These are phyloP conservation scores for Eucalyptus lansdowneana DNA, from an alignment of 345 rosid genomes.

Conservation along the genomic window DNA sequence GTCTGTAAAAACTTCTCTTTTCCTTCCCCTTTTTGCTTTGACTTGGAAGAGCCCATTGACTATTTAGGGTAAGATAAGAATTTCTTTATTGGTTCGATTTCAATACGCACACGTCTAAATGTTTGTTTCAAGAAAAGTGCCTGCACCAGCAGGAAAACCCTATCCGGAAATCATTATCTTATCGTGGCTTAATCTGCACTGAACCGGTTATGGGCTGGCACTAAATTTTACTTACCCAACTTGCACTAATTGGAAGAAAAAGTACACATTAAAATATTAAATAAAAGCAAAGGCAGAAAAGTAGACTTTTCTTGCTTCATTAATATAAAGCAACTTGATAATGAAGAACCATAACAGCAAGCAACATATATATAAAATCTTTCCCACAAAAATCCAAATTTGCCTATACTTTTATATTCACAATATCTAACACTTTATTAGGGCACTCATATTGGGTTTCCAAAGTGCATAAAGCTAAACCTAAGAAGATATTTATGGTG, in stretches of 20 bases:
- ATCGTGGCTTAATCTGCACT: not conserved
- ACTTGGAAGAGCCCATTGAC: not conserved
- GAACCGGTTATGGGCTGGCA: not conserved
- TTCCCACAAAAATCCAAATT: not conserved
- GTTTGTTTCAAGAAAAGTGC: not conserved
- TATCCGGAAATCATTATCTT: not conserved
- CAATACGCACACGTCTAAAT: not conserved
- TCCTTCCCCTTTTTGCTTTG: not conserved
- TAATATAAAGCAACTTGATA: constrained; percentile 19
- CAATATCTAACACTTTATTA: not conserved
- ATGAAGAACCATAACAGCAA: constrained; percentile 3
- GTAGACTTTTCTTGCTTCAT: constrained; percentile 3
- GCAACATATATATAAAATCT: not conserved
- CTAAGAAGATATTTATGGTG: not conserved
- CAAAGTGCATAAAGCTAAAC: not conserved
- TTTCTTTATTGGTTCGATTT: not conserved
- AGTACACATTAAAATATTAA: not conserved
- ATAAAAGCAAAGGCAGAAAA: not conserved
- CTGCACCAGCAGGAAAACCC: not conserved
- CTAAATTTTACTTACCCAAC: not conserved
- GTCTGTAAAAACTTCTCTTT: not conserved
- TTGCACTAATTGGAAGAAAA: not conserved
- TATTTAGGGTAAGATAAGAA: not conserved
- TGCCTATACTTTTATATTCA: not conserved
- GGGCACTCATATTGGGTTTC: not conserved